These are phyloP conservation scores for Beauveria rudraprayagi DNA, from an alignment of 2,329 filamentous ascomycete genomes.

Conservation along the genomic window DNA sequence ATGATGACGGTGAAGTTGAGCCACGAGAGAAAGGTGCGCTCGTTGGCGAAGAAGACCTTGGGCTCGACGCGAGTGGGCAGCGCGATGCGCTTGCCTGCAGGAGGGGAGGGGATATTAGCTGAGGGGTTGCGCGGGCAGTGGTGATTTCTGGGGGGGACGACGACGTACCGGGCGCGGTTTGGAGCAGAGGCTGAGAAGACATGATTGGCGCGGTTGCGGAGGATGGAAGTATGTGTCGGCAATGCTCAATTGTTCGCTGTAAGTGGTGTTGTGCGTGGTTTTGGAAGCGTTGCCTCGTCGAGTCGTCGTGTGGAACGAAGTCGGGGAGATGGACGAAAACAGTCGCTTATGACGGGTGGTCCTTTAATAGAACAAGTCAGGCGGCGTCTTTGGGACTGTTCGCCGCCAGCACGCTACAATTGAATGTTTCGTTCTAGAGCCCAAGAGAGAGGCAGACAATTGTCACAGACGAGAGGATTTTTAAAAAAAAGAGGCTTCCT, in stretches of 20 bases:
- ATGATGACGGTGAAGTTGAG: constrained; percentile 99
- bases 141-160: constrained; percentile 16
- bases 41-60: constrained; percentile 99
- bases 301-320: not conserved
- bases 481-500: not conserved
- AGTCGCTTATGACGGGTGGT: not conserved
- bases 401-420: not conserved
- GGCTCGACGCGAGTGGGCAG: constrained; percentile 96
- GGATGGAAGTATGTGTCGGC: too few relatives aligned
- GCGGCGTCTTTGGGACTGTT: not conserved
- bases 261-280: not conserved
- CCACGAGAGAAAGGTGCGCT: constrained; percentile 98
- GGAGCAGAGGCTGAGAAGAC: constrained; percentile 94
- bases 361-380: not conserved
- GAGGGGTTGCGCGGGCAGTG: not conserved
- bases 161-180: constrained; percentile 74
- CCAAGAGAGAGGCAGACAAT: not conserved
- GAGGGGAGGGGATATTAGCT: constrained; percentile 12
- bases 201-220: constrained; percentile 45
- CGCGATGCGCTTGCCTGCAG: constrained; percentile 88
- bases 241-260: not conserved
- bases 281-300: not conserved
- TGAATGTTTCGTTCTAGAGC: not conserved
- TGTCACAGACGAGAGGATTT: not conserved
- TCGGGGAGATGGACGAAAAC: not conserved